Percentiles rank a stretch among this genome's conserved stretches.
These are phyloP conservation scores for Xylaria palmicola DNA, from an alignment of 495 filamentous ascomycete species.

Conservation along the genomic window DNA sequence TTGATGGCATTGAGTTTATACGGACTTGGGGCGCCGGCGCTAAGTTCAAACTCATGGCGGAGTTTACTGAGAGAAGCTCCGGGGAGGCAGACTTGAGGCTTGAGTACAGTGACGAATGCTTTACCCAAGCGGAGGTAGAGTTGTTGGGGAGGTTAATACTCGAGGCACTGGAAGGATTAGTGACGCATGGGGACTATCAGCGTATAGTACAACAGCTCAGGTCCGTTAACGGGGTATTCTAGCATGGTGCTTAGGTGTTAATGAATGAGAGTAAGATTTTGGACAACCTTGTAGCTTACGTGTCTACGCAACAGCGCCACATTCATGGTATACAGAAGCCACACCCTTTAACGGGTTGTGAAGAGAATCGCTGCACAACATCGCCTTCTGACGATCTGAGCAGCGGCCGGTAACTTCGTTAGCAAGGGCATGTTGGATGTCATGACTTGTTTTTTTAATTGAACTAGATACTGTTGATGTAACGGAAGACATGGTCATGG, in stretches of 20 bases:
- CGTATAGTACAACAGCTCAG: neutral
- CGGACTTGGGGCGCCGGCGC: conserved; percentile 22
- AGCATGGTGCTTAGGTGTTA: neutral
- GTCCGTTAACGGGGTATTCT: neutral
- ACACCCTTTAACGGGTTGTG: no score
- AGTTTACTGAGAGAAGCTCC: conserved; percentile 17
- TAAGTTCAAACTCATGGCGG: conserved; percentile 31
- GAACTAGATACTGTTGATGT: no score
- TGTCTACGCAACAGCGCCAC: no score
- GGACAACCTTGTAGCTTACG: no score
- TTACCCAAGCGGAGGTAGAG: neutral
- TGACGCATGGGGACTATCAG: neutral
- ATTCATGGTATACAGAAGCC: no score
- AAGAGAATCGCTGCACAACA: no score
- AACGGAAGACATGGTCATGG: no score
- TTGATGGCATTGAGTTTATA: conserved; percentile 14
- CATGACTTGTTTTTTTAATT: no score
- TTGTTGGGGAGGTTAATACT: neutral
- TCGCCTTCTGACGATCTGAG: no score
- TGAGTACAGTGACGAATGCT: conserved; percentile 48
- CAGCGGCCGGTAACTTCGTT: no score
- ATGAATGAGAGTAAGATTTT: neutral
- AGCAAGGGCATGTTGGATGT: no score
- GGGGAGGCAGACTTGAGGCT: conserved; percentile 56
- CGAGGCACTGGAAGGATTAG: neutral